Conservation (phyloP, 208 protist species). For the Leishmania arabica region DNA sequence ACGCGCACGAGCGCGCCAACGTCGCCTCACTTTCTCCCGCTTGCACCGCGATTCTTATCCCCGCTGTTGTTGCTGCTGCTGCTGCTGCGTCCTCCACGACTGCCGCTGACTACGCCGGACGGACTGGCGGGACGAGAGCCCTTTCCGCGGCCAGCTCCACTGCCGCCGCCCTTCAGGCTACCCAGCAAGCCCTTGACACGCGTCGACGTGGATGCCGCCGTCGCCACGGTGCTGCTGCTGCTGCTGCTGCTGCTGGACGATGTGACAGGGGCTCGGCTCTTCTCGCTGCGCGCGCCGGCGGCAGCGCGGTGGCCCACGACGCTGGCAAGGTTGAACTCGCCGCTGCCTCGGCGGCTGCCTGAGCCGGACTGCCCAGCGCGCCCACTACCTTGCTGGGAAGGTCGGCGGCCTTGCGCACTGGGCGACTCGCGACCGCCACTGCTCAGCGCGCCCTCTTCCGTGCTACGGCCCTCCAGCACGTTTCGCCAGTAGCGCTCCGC, state of each 20-base stretch:
- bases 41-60: slow-evolving; percentile 2
- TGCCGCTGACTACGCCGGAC: slow-evolving; percentile 9
- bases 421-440: slow-evolving; percentile 13
- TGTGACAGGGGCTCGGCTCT: not conserved
- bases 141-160: slow-evolving; percentile 14
- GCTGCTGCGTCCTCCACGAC: slow-evolving; percentile 5
- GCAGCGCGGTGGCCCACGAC: slow-evolving; percentile 21
- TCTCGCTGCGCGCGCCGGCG: not conserved
- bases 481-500: slow-evolving; percentile 88
- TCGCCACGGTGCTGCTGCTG: not conserved
- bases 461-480: slow-evolving; percentile 68
- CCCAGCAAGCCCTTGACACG: slow-evolving; percentile 31
- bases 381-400: slow-evolving; percentile 15
- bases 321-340: slow-evolving; percentile 29
- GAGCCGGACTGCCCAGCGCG: not conserved
- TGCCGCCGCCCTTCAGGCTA: slow-evolving; percentile 22
- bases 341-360: slow-evolving; percentile 15
- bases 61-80: slow-evolving; percentile 5
- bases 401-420: slow-evolving; percentile 6
- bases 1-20: not conserved
- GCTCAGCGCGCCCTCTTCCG: slow-evolving; percentile 39
- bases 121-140: slow-evolving; percentile 27
- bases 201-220: slow-evolving; percentile 6
- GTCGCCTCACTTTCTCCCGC: not conserved
- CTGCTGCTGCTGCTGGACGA: not conserved